These are phyloP conservation scores for Kwoniella newhampshirensis DNA, from an alignment of 768 basidiomycete species.

Conservation along the genomic window DNA sequence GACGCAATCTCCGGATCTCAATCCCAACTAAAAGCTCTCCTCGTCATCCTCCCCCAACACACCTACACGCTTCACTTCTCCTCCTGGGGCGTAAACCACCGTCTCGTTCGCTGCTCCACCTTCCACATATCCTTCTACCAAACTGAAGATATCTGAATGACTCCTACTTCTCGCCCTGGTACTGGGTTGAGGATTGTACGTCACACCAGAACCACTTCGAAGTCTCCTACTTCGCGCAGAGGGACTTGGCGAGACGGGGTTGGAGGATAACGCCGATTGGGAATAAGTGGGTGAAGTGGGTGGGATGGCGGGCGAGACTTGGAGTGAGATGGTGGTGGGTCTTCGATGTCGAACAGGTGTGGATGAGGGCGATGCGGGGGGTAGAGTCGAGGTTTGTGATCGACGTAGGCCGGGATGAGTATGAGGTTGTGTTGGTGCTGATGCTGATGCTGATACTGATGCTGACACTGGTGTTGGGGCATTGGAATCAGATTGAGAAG, in stretches of 20 bases:
- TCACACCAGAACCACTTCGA: background rate
- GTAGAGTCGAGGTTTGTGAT: conserved; percentile 3
- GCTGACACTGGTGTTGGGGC: background rate
- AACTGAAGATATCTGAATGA: conserved; percentile 46
- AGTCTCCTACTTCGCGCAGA: conserved; percentile 9
- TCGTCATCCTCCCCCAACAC: conserved; percentile 37
- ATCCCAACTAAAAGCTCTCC: conserved; percentile 5
- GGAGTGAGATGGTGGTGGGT: conserved; percentile 9
- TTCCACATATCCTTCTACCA: conserved; percentile 49
- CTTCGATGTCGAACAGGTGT: conserved; percentile 10
- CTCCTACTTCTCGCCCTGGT: conserved; percentile 35
- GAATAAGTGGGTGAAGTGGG: background rate
- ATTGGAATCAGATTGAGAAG: background rate
- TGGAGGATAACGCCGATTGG: background rate
- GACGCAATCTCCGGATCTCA: conserved; percentile 11
- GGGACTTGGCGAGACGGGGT: conserved; percentile 19
- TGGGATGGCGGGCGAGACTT: conserved; percentile 16
- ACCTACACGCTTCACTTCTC: conserved; percentile 41
- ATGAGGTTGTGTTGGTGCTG: conserved; percentile 1
- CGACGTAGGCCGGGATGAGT: conserved; percentile 11
- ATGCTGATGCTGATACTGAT: background rate
- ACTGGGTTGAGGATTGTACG: conserved; percentile 1
- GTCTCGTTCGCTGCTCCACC: conserved; percentile 51
- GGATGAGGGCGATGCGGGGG: conserved; percentile 1
- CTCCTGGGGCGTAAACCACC: conserved; percentile 43